Base-by-base conservation (phyloP, 768 basidiomycete genomes). In the Russula ochroleuca region DNA sequence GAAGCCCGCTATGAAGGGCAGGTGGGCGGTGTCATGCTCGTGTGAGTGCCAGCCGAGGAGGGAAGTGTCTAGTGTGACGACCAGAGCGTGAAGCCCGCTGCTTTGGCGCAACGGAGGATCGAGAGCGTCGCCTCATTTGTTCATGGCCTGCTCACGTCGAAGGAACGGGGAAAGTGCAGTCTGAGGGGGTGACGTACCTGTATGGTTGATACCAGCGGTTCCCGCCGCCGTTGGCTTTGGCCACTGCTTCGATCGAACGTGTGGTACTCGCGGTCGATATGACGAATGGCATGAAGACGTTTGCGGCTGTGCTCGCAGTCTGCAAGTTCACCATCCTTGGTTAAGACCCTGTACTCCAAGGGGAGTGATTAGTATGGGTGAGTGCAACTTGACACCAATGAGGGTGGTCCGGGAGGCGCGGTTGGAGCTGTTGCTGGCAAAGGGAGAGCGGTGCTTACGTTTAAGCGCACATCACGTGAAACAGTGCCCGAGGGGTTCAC, bases 121-220 rank as follows among this genome's bases (percentile, higher is more conserved):
- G 88, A 90, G 38, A 85, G 72, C 0, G 83, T 85, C 25, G 89
- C 72, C 5, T 85, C 86, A 50, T 86, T 71, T 9, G 78, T 74
- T 14, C 75, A 75, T 2, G 90, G 89, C 88, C 88, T 89, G 21
- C 19, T 25, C 15, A 23, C 19, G n/a, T 57, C 25, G 28, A 13
- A 13, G 25, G 45, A n/a, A n/a, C n/a, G n/a, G n/a, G n/a, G n/a
- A 4, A 19, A 17, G 35, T 14, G 19, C 6, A 25, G 41, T 25
- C n/a, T 21, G 7, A 15, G 17, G 8, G 10, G n/a, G 41, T 31
- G 21, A 68, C 75, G 63, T 56, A 86, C 88, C 90, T 90, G 72
- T 93, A 92, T 1, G 92, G 79, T 71, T 93, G 91, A 72, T 82
- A 92, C 89, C 90, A 92, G 38, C 90, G 78, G 37, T 81, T 78